These are phyloP conservation scores for Metschnikowia proteae DNA, from an alignment of 805 yeast genomes.

Conservation along the genomic window DNA sequence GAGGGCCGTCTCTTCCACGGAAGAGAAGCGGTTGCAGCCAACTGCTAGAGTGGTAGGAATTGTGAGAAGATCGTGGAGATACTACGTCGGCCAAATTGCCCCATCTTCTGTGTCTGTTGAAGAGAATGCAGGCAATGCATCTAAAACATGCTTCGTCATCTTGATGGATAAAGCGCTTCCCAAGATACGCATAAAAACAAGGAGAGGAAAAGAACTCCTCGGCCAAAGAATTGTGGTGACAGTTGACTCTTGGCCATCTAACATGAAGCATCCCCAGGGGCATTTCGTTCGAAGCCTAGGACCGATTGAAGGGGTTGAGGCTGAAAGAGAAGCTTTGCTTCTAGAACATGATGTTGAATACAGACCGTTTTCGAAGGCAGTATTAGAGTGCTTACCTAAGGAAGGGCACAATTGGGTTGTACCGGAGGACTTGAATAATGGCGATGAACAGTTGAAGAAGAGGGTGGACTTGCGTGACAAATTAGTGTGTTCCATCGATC, in stretches of 20 bases:
- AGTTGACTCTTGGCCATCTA: conserved; percentile 87
- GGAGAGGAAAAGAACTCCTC: conserved; percentile 76
- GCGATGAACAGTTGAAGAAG: conserved; percentile 52
- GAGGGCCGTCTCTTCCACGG: conserved; percentile 44
- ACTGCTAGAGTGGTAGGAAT: conserved; percentile 91
- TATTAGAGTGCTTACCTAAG: conserved; percentile 82
- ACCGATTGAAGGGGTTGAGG: conserved; percentile 83
- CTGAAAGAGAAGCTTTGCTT: conserved; percentile 92
- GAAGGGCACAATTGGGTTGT: conserved; percentile 95
- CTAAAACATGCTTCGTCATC: conserved; percentile 76
- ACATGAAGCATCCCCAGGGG: conserved; percentile 86
- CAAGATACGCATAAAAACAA: conserved; percentile 77
- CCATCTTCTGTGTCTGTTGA: conserved; percentile 62
- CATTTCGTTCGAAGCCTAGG: conserved; percentile 91
- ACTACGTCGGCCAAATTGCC: conserved; percentile 90
- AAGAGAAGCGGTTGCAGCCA: conserved; percentile 62
- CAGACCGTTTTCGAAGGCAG: conserved; percentile 90
- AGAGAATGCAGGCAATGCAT: conserved; percentile 55
- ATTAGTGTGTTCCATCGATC: conserved; percentile 92
- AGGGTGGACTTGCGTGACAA: conserved; percentile 86
- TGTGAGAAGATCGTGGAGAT: conserved; percentile 88
- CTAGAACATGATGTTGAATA: conserved; percentile 96
- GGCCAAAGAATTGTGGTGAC: conserved; percentile 91
- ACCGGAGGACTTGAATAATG: conserved; percentile 55
- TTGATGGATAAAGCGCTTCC: conserved; percentile 90